Conservation (phyloP, 2,329 filamentous ascomycete genomes). For the Sclerotinia trifoliorum region DNA sequence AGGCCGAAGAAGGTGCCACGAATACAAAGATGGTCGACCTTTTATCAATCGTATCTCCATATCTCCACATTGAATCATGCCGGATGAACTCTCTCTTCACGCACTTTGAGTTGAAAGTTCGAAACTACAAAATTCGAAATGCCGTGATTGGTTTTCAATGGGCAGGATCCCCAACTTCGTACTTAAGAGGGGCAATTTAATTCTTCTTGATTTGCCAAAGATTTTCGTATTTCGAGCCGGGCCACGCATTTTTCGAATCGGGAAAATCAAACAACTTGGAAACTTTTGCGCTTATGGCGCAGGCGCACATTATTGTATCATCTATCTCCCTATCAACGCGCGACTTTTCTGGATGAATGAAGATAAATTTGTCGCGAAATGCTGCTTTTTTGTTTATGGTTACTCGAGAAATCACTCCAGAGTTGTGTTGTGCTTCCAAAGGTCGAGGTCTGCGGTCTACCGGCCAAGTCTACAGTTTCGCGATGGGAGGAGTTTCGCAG, state of each 20-base stretch:
- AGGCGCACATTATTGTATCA: constrained; percentile 26
- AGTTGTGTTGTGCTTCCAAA: constrained; percentile 6
- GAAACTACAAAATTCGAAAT: background rate
- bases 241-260: constrained; percentile 29
- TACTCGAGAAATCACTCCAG: background rate
- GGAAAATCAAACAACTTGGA: constrained; percentile 26
- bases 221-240: constrained; percentile 29
- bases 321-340: constrained; percentile 29
- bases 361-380: constrained; percentile 25
- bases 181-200: constrained; percentile 20
- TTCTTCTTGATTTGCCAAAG: constrained; percentile 11
- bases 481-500: constrained; percentile 22
- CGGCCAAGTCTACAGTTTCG: constrained; percentile 32
- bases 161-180: constrained; percentile 9
- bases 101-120: constrained; percentile 3
- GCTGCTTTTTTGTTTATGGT: constrained; percentile 18
- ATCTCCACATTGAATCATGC: constrained; percentile 18
- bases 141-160: constrained; percentile 17
- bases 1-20: constrained; percentile 14
- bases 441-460: constrained; percentile 27
- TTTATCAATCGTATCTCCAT: constrained; percentile 17
- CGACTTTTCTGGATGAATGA: constrained; percentile 22
- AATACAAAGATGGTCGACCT: constrained; percentile 10
- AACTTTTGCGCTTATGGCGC: constrained; percentile 35
- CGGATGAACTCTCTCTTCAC: background rate